Conservation (phyloP, 1,284 basidiomycete genomes). For the Tylopilus sp. region DNA sequence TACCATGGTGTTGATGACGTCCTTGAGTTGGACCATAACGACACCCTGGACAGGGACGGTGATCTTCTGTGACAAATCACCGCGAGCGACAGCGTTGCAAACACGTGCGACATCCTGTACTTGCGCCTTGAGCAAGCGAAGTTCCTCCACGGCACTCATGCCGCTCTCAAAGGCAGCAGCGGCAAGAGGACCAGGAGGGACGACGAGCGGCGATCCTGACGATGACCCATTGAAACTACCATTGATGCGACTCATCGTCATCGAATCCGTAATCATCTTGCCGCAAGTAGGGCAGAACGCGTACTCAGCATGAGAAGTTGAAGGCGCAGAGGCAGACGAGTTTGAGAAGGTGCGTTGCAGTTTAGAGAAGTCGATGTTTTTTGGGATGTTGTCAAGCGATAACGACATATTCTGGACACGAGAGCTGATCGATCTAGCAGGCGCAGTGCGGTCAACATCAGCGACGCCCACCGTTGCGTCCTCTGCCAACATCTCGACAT, state of each 20-base stretch:
- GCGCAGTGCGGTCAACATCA: slow-evolving; percentile 21
- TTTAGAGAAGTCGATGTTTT: slow-evolving; percentile 35
- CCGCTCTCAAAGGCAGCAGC: slow-evolving; percentile 57
- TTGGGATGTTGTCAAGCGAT: slow-evolving; percentile 43
- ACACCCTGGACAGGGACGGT: slow-evolving; percentile 94
- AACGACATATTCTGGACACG: slow-evolving; percentile 35
- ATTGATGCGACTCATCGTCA: slow-evolving; percentile 34
- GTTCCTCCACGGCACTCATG: slow-evolving; percentile 68
- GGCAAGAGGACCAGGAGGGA: slow-evolving; percentile 53
- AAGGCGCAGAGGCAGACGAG: slow-evolving; percentile 39
- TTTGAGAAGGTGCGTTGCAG: slow-evolving; percentile 23
- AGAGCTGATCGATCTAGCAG: slow-evolving; percentile 27
- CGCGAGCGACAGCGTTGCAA: slow-evolving; percentile 92
- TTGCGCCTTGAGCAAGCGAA: slow-evolving; percentile 74
- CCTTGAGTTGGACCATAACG: slow-evolving; percentile 96
- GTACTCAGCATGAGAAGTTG: slow-evolving; percentile 39
- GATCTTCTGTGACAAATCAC: slow-evolving; percentile 94
- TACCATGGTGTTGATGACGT: slow-evolving; percentile 97
- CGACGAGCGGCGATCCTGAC: slow-evolving; percentile 47
- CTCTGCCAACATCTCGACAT: slow-evolving; percentile 32
- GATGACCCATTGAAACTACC: slow-evolving; percentile 31
- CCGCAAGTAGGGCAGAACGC: slow-evolving; percentile 49
- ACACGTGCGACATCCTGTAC: slow-evolving; percentile 85
- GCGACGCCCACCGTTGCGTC: slow-evolving; percentile 31
- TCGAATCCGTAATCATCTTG: slow-evolving; percentile 39